Conservation (phyloP, 176 grass and related monocot species). For the Lolium multiflorum region DNA sequence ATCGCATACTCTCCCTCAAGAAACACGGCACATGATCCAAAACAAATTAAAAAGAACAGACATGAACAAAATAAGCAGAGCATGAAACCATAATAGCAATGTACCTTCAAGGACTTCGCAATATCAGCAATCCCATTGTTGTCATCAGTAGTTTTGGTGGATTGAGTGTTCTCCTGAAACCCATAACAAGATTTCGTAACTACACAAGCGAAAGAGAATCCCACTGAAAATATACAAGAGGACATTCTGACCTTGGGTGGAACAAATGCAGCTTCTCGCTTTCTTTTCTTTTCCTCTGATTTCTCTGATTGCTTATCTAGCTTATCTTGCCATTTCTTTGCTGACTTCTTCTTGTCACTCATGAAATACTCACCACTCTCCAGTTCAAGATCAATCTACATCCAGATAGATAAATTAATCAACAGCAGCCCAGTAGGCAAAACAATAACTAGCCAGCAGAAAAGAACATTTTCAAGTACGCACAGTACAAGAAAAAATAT, state of each 20-base stretch:
- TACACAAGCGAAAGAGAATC: slow-evolving; percentile 9
- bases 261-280: slow-evolving; percentile 85
- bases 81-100: slow-evolving; percentile 3
- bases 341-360: slow-evolving; percentile 89
- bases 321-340: slow-evolving; percentile 93
- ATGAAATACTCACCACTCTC: slow-evolving; percentile 96
- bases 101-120: slow-evolving; percentile 88
- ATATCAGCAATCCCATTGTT: slow-evolving; percentile 54
- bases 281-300: slow-evolving; percentile 88
- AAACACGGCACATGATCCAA: background rate
- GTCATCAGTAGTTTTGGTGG: slow-evolving; percentile 52
- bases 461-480: background rate
- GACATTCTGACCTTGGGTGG: slow-evolving; percentile 70
- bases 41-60: background rate
- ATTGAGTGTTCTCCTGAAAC: slow-evolving; percentile 71
- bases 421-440: slow-evolving; percentile 7
- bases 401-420: slow-evolving; percentile 33
- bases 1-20: background rate
- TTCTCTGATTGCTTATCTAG: slow-evolving; percentile 89
- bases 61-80: background rate
- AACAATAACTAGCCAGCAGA: background rate
- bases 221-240: background rate
- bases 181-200: slow-evolving; percentile 40
- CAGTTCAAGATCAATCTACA: slow-evolving; percentile 84
- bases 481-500: background rate